Base-by-base conservation (phyloP, 306 rosid species). In the Gillenia trifoliata region DNA sequence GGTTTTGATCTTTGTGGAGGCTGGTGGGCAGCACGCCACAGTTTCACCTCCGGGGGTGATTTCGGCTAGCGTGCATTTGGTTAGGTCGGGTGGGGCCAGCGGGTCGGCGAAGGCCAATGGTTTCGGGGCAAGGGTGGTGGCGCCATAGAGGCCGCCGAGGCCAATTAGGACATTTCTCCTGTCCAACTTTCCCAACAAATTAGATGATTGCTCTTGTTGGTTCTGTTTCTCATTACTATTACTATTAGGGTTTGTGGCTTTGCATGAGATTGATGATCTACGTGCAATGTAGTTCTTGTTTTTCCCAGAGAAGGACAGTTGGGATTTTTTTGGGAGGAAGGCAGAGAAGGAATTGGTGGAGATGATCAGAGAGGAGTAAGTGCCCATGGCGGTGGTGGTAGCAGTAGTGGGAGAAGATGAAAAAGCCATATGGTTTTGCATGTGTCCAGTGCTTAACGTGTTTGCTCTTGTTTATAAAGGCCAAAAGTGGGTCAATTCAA, bases 141-240 rank as follows among this genome's bases (percentile, higher is more conserved):
- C 87, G 15, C 97, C 85, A 26, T 82, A 91, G 4, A 89, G 74
- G 0, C 92, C 90, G 73, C 90, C 89, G 1, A 89, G 83, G 2
- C 96, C 91, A 26, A 92, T 45, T 4, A 89, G 86, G 40, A 92
- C 59, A 57, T 88, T 73, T 62, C 97, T 85, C 63, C 97, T 83
- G 4, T 86, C 88, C 4, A 85, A 23, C 13, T 36, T 79, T 29
- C 81, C 80, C 5, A 45, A 36, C 3, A 22, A 43, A 49, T 74
- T 60, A 50, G 50, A 28, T 25, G 73, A 34, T 66, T 63, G 56
- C 54, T 55, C 74, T 75, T 73, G 45, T 33, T 34, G 40, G 3
- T 31, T 26, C 4, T 28, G 17, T n/a, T n/a, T n/a, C 3, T 47
- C 28, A 6, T 13, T 43, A 57, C 22, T 57, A 29, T 9, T 0